Evolutionary conservation across 169 alveolate genomes (phyloP).

Genomic region (Toxoplasma gondii): DNA sequence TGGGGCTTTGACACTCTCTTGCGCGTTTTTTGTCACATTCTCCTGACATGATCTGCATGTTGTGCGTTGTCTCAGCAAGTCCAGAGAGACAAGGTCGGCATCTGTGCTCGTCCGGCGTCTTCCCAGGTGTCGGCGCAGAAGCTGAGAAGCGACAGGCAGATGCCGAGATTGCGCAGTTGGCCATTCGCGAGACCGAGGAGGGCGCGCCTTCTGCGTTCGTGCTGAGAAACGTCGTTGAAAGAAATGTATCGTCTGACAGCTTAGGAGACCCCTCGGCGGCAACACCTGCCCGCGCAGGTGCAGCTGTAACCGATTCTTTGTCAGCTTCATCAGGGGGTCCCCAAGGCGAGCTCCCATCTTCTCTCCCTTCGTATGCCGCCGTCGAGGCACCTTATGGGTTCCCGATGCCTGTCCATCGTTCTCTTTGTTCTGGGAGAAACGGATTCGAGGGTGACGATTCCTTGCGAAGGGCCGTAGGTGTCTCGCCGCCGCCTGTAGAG

Average conservation of each 20-base stretch:
- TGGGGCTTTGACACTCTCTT: no score
- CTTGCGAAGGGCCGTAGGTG: no score
- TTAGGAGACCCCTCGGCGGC: background rate
- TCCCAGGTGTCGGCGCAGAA: no score
- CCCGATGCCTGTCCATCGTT: conserved; percentile 23
- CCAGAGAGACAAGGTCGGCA: no score
- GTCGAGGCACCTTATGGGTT: conserved; percentile 21
- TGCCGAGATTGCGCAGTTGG: background rate
- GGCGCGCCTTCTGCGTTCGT: background rate
- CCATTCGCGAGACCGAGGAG: background rate
- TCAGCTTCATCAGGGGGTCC: background rate
- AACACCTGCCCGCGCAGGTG: background rate
- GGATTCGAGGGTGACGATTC: background rate
- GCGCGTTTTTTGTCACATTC: no score
- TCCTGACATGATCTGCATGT: no score
- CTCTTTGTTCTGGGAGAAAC: background rate
- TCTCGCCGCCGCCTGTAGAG: no score
- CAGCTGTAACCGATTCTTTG: no score
- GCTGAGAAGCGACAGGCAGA: background rate
- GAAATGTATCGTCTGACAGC: background rate
- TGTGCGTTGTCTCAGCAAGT: no score
- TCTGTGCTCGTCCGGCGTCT: no score
- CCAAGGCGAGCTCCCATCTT: background rate
- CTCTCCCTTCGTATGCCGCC: background rate
- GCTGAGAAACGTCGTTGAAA: background rate